Percentiles rank a stretch among this genome's conserved stretches.
These are phyloP conservation scores for Diaporthe sp. DNA, from an alignment of 2,329 filamentous ascomycete species.

Conservation along the genomic window DNA sequence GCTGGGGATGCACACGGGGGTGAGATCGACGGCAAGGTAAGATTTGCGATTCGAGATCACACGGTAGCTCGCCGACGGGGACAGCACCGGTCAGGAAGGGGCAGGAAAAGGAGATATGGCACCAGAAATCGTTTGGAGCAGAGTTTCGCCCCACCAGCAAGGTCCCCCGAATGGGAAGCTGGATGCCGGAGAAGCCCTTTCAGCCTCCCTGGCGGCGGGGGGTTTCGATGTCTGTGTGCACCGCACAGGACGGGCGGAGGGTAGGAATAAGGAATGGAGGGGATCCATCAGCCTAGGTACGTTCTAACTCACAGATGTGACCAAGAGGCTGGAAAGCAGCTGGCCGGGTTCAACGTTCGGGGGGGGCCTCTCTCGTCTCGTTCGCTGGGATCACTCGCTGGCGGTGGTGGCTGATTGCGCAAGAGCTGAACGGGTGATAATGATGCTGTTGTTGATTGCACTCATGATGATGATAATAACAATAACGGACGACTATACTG, in stretches of 20 bases:
- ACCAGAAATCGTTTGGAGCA: conserved; percentile 10
- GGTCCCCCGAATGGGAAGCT: conserved; percentile 3
- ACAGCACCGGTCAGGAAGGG: not conserved
- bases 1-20: not conserved
- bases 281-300: not conserved
- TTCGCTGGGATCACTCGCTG: not conserved
- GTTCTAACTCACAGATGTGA: conserved; percentile 9
- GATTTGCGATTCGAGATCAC: conserved; percentile 26
- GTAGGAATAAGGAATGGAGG: conserved; percentile 25
- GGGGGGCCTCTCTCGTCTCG: not conserved
- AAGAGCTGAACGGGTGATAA: not conserved
- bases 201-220: not conserved
- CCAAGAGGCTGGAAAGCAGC: not conserved
- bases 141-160: conserved; percentile 3
- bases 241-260: not conserved
- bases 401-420: not conserved
- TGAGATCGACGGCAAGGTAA: conserved; percentile 24
- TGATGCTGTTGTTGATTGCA: conserved; percentile 1
- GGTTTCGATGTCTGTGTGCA: conserved; percentile 10
- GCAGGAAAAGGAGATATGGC: conserved; percentile 1
- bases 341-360: not conserved
- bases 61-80: conserved; percentile 24
- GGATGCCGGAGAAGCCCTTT: conserved; percentile 12
- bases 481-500: not conserved
- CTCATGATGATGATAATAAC: conserved; percentile 5